Base-by-base conservation (phyloP, 306 rosid species). In the Trifolium subterraneum region DNA sequence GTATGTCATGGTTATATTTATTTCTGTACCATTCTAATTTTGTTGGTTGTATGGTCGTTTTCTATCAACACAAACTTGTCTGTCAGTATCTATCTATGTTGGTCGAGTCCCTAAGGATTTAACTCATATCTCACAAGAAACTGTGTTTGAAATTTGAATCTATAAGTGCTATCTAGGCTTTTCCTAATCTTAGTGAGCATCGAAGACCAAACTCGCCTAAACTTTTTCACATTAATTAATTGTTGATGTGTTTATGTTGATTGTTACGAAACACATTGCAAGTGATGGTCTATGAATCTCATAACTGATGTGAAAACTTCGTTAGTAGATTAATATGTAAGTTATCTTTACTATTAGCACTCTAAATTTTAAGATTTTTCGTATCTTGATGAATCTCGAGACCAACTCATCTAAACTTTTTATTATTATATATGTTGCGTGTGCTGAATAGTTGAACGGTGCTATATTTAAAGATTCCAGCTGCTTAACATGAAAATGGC, bases 1-100 rank as follows among this genome's bases (percentile, higher is more conserved):
- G 98, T 94, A 92, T 80, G 99, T 87, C 72, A 60, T 61, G 45
- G 65, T 70, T 59, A 14, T 50, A 80, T 74, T 80, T 71, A 38
- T 48, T 82, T 52, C 1, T 13, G 76, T 73, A 64, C 76, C 66
- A 18, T 78, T 79, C 50, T 73, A 56, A 76, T 75, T 75, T 82
- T 62, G 72, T 77, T 76, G 22, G 60, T 55, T 87, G 89, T 70
- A 50, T 20, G 51, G 90, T 88, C 89, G 10, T 82, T 81, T 68
- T 87, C 87, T 39, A 18, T 68, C 50, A 79, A 71, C 79, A 74
- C 18, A 50, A 38, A 80, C 64, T 68, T 64, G 47, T 39, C 50
- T 77, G 84, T 77, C 59, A n/a, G n/a, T n/a, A n/a, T n/a, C n/a
- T n/a, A n/a, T n/a, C n/a, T 27, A 27, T 4, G 4, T 27, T 27